phyloP scores from a whole-genome alignment of 2,329 filamentous ascomycete species.

The Ascocoryne sarcoides region DNA sequence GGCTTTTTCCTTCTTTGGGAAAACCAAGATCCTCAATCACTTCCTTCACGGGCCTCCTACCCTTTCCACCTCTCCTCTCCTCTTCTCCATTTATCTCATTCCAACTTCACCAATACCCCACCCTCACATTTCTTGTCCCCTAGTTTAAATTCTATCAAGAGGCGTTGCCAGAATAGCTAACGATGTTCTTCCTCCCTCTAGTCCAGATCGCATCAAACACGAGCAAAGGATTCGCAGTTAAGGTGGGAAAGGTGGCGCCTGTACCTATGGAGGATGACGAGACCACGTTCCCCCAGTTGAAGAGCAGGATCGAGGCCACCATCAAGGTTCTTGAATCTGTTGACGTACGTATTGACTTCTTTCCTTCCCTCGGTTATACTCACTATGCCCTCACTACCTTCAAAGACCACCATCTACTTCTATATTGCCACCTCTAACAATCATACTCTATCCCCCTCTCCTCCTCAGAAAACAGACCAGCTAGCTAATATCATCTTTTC shows the following conservation, averaged over 20 bases:
- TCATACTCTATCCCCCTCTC: too few species aligned
- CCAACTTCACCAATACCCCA: not conserved
- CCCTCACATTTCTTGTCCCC: not conserved
- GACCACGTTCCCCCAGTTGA: constrained; percentile 40
- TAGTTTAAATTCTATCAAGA: not conserved
- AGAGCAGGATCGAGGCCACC: constrained; percentile 38
- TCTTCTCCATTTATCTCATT: not conserved
- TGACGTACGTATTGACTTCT: not conserved
- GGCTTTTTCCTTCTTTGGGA: too few species aligned
- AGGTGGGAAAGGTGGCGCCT: constrained; percentile 30
- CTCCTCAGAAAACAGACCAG: too few species aligned
- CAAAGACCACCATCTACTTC: not conserved
- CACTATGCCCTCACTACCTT: not conserved
- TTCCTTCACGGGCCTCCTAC: not conserved
- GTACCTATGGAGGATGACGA: constrained; percentile 34
- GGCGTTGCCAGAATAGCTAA: too few species aligned
- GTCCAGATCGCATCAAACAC: constrained; percentile 36
- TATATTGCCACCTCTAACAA: not conserved
- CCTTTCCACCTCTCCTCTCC: not conserved
- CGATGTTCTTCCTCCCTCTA: constrained; percentile 1
- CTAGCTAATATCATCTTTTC: too few species aligned
- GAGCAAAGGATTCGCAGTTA: constrained; percentile 32
- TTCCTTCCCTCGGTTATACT: too few species aligned
- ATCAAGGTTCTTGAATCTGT: constrained; percentile 37
- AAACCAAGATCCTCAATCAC: too few species aligned